Evolutionary conservation across 2,329 filamentous ascomycete genomes (phyloP).

Genomic region (Sordariomycetes sp.): DNA sequence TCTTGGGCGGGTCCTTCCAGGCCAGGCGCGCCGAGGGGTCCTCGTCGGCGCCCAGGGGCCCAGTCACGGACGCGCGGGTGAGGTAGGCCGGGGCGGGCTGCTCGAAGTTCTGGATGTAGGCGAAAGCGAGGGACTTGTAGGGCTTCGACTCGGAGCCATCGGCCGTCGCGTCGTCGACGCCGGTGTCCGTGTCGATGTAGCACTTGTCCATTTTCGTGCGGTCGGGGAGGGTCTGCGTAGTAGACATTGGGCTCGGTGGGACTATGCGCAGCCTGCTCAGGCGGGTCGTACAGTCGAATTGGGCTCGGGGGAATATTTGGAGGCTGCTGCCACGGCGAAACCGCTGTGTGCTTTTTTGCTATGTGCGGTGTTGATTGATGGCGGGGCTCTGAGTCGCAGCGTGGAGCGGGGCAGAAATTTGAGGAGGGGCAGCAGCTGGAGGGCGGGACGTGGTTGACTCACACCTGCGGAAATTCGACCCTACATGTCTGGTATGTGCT

Average conservation of each 20-base stretch:
- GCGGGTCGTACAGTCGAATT: neutral
- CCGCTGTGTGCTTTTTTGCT: slow-evolving; percentile 1
- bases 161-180: slow-evolving; percentile 57
- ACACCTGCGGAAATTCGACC: neutral
- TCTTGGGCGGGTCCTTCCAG: slow-evolving; percentile 78
- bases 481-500: neutral
- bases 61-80: slow-evolving; percentile 56
- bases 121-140: slow-evolving; percentile 72
- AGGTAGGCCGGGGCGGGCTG: slow-evolving; percentile 51
- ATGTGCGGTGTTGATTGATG: slow-evolving; percentile 7
- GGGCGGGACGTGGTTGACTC: neutral
- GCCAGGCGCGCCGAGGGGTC: slow-evolving; percentile 53
- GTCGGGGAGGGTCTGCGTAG: slow-evolving; percentile 38
- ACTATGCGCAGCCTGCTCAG: neutral
- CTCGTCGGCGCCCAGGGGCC: slow-evolving; percentile 42
- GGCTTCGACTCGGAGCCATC: slow-evolving; percentile 62
- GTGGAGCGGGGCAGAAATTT: neutral
- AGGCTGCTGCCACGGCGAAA: neutral
- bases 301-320: neutral
- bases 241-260: slow-evolving; percentile 20
- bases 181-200: slow-evolving; percentile 74
- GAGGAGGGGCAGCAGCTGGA: neutral
- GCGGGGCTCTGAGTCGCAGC: slow-evolving; percentile 5
- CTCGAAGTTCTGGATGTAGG: slow-evolving; percentile 61
- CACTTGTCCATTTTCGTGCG: slow-evolving; percentile 37